Percentiles rank a stretch among this genome's conserved stretches.
These are phyloP conservation scores for Sphaceloma murrayae DNA, from an alignment of 2,329 filamentous ascomycete species.

Conservation along the genomic window DNA sequence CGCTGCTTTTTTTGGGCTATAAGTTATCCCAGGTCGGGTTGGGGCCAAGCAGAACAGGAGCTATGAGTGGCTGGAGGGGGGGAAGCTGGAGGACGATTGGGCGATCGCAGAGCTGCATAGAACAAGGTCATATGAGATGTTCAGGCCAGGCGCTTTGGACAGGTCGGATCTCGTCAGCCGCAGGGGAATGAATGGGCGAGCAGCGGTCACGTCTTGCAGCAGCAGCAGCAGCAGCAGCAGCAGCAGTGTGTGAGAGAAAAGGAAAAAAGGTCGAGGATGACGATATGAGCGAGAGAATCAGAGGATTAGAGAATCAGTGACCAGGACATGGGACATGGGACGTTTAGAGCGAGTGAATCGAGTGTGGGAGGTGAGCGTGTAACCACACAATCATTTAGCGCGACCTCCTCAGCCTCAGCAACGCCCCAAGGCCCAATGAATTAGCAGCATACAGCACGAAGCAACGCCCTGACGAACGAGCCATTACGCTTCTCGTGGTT, in stretches of 20 bases:
- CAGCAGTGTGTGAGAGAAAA: background rate
- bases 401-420: conserved; percentile 7
- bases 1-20: conserved; percentile 4
- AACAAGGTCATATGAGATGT: background rate
- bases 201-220: background rate
- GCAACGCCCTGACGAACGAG: background rate
- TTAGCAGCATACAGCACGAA: conserved; percentile 1
- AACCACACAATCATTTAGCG: background rate
- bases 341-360: background rate
- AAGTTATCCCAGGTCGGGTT: conserved; percentile 2
- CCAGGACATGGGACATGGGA: too few relatives aligned
- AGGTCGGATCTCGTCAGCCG: conserved; percentile 10
- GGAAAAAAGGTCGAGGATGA: background rate
- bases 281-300: background rate
- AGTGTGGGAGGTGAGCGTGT: background rate
- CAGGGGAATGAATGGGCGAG: conserved; percentile 3
- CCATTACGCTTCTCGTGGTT: too few relatives aligned
- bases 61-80: background rate
- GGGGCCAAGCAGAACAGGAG: conserved; percentile 6
- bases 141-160: background rate
- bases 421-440: conserved; percentile 3
- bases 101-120: background rate
- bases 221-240: background rate
- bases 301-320: too few relatives aligned
- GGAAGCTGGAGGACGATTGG: background rate